Conservation (phyloP, 257 asterid genomes). For the Penstemon barbatus region DNA sequence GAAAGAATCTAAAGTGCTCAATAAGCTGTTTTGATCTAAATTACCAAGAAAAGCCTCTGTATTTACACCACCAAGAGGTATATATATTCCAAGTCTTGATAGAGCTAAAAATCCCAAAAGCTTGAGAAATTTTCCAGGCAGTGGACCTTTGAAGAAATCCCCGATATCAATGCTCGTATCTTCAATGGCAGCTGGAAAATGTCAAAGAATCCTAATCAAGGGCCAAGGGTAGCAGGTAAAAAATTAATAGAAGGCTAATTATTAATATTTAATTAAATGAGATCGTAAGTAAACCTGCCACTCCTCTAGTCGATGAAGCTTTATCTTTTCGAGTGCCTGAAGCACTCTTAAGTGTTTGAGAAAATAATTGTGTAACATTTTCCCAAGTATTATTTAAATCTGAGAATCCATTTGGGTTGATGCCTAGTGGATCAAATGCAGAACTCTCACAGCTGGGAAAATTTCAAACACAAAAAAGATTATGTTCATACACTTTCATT, state of each 20-base stretch:
- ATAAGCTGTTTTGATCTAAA: slow-evolving; percentile 82
- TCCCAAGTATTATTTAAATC: slow-evolving; percentile 55
- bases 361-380: slow-evolving; percentile 40
- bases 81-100: slow-evolving; percentile 87
- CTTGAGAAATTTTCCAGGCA: slow-evolving; percentile 93
- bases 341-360: slow-evolving; percentile 60
- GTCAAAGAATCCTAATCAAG: slow-evolving; percentile 56
- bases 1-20: slow-evolving; percentile 92
- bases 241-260: slow-evolving; percentile 23
- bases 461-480: slow-evolving; percentile 21
- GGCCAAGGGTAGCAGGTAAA: slow-evolving; percentile 46
- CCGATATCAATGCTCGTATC: slow-evolving; percentile 94
- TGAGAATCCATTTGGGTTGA: slow-evolving; percentile 50
- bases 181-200: slow-evolving; percentile 93
- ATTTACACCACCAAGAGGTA: slow-evolving; percentile 98
- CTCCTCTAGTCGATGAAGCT: slow-evolving; percentile 75
- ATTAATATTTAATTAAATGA: neutral
- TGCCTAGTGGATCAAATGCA: slow-evolving; percentile 76
- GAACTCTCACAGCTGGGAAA: slow-evolving; percentile 51
- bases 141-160: slow-evolving; percentile 97
- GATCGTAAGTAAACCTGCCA: slow-evolving; percentile 63
- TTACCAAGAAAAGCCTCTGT: slow-evolving; percentile 89
- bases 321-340: slow-evolving; percentile 73
- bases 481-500: slow-evolving; percentile 13
- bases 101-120: slow-evolving; percentile 86